phyloP scores from a whole-genome alignment of 495 filamentous ascomycete genomes.

The Xylaria grammica region DNA sequence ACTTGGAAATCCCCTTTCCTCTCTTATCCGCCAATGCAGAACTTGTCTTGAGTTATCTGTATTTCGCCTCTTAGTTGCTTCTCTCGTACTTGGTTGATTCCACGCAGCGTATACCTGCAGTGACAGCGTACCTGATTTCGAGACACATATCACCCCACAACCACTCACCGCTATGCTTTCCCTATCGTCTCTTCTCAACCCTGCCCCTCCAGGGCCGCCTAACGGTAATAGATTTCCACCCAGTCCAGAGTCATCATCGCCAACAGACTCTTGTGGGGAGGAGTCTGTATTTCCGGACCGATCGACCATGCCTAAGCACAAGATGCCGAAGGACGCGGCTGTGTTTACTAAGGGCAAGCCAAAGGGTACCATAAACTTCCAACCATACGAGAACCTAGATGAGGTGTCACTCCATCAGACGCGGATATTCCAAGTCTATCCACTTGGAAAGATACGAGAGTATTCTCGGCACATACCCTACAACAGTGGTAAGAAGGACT shows the following conservation, averaged over 20 bases:
- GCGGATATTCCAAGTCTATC: constrained; percentile 65
- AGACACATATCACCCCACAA: constrained; percentile 34
- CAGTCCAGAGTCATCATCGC: constrained; percentile 38
- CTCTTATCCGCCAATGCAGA: constrained; percentile 39
- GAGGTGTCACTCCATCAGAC: constrained; percentile 60
- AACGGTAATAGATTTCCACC: constrained; percentile 32
- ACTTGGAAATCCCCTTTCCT: constrained; percentile 34
- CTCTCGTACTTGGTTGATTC: constrained; percentile 19
- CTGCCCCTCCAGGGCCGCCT: constrained; percentile 49
- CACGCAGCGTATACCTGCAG: constrained; percentile 37
- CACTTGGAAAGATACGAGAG: constrained; percentile 69
- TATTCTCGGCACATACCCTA: constrained; percentile 86
- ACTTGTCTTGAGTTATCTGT: constrained; percentile 39
- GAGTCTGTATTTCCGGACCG: constrained; percentile 33
- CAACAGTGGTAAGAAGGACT: constrained; percentile 88
- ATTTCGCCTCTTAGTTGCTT: constrained; percentile 27
- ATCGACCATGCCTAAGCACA: constrained; percentile 42
- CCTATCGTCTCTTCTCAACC: constrained; percentile 67
- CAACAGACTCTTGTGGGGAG: constrained; percentile 34
- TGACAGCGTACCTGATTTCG: constrained; percentile 35
- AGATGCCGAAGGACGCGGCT: constrained; percentile 64
- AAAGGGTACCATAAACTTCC: constrained; percentile 68
- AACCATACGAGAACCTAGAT: constrained; percentile 68
- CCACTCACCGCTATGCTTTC: constrained; percentile 55
- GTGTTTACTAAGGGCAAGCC: constrained; percentile 62